Evolutionary conservation across 768 basidiomycete genomes (phyloP), one percentile per base, ranked within the genome.

Genomic region (Postia placenta): DNA sequence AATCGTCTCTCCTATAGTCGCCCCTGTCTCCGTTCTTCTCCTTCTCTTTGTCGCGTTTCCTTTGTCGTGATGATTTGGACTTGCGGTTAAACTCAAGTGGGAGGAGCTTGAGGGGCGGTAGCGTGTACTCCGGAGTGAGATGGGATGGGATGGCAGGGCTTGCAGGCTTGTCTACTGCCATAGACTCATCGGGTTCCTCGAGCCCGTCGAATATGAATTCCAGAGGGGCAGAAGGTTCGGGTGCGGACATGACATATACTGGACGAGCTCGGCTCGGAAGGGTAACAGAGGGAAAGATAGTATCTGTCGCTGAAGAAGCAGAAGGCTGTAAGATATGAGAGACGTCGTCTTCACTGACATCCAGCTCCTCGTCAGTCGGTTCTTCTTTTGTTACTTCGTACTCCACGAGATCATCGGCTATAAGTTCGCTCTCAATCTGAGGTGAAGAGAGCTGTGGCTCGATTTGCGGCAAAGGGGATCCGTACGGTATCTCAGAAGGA

Each of bases 1-100:
- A 82, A 25, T 87, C 87, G 17, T 84, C 81, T 51, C 66, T 64
- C 54, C 73, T 78, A 15, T 69, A 66, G 53, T 74, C 80, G 1
- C 48, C 57, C 23, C 55, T 56, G 25, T 68, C 64, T 40, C 64
- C 68, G 12, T 71, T 56, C 64, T 60, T 74, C 69, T 53, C 73
- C 56, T 67, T 69, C 17, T 76, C 74, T 45, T 72, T 73, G 2
- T 79, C 79, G 30, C 74, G 79, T 55, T 80, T 77, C 43, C 73
- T 71, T 40, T 74, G 71, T 49, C 74, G 79, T 4, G 65, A 64
- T 12, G 70, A 62, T 57, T 74, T 79, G 15, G 69, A 64, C 56
- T 73, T 78, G 35, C 76, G 74, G 19, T 72, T 63, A 59, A 73
- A 79, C 50, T 84, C 81, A 0, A 71, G 53, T 14, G 83, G 82